Percentiles rank a stretch among this genome's conserved stretches.
These are phyloP conservation scores for Dactylellina leptospora DNA, from an alignment of 2,329 filamentous ascomycete genomes.

Conservation along the genomic window DNA sequence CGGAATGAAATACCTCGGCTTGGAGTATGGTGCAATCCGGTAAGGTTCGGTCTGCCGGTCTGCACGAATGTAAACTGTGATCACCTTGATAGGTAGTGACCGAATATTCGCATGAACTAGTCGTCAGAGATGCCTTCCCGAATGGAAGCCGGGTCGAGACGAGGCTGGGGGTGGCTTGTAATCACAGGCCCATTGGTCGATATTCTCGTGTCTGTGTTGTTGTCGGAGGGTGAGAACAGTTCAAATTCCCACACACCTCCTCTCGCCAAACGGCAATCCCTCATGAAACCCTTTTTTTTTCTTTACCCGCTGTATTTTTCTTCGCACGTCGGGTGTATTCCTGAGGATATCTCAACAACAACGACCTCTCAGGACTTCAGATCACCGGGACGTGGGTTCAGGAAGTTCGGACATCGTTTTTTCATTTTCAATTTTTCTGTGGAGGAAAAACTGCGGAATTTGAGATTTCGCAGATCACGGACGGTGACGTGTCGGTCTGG, in stretches of 20 bases:
- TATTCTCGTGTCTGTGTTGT: constrained; percentile 31
- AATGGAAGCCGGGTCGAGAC: not conserved
- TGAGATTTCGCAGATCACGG: constrained; percentile 24
- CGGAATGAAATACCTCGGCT: constrained; percentile 13
- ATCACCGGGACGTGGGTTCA: constrained; percentile 11
- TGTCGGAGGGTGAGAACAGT: constrained; percentile 22
- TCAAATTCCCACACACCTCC: constrained; percentile 47
- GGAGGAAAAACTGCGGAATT: constrained; percentile 21
- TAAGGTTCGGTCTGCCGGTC: not conserved
- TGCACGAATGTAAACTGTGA: too few relatives aligned
- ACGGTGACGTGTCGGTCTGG: constrained; percentile 26
- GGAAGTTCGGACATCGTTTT: constrained; percentile 45
- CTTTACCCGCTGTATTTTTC: constrained; percentile 5
- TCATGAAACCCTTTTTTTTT: constrained; percentile 6
- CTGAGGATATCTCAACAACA: constrained; percentile 51
- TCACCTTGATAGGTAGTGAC: not conserved
- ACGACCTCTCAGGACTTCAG: not conserved
- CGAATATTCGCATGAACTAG: not conserved
- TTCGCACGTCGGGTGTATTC: constrained; percentile 23
- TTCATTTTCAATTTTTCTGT: constrained; percentile 6
- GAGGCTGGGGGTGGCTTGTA: constrained; percentile 1
- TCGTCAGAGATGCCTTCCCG: too few relatives aligned
- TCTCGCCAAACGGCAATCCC: constrained; percentile 3
- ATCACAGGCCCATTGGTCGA: constrained; percentile 11
- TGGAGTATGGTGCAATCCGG: not conserved